Base-by-base conservation (phyloP, 2,329 filamentous ascomycete genomes). In the Sporothrix sp. region DNA sequence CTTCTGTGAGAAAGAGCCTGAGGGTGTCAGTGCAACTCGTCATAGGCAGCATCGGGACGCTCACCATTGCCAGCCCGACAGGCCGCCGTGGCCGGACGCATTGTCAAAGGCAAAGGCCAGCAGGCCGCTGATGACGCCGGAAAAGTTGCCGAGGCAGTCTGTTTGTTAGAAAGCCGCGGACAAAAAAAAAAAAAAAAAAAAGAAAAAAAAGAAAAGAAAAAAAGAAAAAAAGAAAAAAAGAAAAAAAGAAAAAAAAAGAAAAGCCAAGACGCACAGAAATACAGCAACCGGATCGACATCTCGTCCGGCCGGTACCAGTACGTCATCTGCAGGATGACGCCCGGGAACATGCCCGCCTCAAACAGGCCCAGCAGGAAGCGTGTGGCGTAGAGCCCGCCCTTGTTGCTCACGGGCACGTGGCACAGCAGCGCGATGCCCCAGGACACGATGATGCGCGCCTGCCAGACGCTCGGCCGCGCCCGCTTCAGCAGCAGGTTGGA, bases 401-500 rank as follows among this genome's bases (percentile, higher is more conserved):
- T 76, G 52, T 68, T 72, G 23, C 63, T 63, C 0, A 77, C 74
- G n/a, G 76, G 67, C 0, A 74, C 74, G 70, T 76, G 76, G 16
- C 76, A 60, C 0, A 72, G 74, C 70, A 76, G 70, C 16, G 72
- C 68, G 2, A 66, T 21, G 2, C 68, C 67, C 71, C 72, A 80
- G 1, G 78, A 69, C 1, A 86, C 65, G 81, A 94, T 90, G 58
- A 91, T 91, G 6, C 74, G 66, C 0, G 87, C 83, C 21, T 91
- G 74, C 69, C 89, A 94, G 45, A 86, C 67, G 35, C 79, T 84
- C 0, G 87, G 87, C 0, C 82, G 75, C 47, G 89, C 69, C 13
- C 74, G 77, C 65, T 91, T 93, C 50, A 93, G 76, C 7, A 91
- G 66, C 11, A 91, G 65, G 59, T 93, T 93, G 50, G 82, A 87